A percentile compares a stretch with the other conserved stretches of the same genome.
Evolutionary conservation across 306 rosid species (phyloP).

Genomic region (Nissolia schottii): DNA sequence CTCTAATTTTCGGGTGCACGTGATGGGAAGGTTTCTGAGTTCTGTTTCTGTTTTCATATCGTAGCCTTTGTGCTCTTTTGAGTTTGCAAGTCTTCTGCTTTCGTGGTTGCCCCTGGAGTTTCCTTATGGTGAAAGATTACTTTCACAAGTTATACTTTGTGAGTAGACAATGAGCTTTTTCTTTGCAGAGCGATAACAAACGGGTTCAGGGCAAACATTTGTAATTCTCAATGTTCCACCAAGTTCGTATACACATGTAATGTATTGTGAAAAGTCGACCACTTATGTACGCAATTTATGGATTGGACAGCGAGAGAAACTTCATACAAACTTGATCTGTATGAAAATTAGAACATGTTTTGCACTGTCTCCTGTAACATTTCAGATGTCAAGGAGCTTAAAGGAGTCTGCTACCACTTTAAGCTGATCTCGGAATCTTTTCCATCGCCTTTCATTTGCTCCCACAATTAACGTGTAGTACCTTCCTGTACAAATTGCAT

Average conservation of each 20-base stretch:
- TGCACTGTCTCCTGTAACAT: neutral
- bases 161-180: neutral
- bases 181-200: neutral
- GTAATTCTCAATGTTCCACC: neutral
- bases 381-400: conserved; percentile 69
- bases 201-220: neutral
- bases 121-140: too few species aligned
- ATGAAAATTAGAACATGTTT: neutral
- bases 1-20: neutral
- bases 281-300: neutral
- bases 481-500: conserved; percentile 51
- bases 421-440: conserved; percentile 61
- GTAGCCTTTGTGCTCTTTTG: neutral
- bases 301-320: neutral
- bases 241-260: neutral
- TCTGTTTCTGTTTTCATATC: neutral
- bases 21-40: neutral
- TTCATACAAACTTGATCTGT: neutral
- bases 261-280: neutral
- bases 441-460: conserved; percentile 94
- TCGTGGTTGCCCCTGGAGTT: too few species aligned
- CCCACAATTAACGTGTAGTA: conserved; percentile 78
- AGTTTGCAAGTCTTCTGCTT: neutral
- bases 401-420: conserved; percentile 96
- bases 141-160: neutral